These are phyloP conservation scores for Catunica adiposa DNA, from an alignment of 2,329 filamentous ascomycete genomes.

Conservation along the genomic window DNA sequence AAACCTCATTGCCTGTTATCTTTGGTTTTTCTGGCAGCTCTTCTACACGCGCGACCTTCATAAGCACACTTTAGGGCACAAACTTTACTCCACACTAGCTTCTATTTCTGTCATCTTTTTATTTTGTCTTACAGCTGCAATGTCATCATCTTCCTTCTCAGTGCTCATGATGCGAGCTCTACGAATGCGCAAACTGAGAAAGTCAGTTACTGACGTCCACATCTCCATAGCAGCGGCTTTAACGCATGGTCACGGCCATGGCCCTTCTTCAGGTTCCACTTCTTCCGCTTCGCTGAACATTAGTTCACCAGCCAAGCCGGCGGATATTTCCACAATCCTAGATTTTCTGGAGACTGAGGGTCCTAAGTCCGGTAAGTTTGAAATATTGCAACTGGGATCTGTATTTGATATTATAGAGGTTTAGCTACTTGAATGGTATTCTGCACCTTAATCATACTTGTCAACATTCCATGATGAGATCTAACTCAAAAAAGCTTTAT, in stretches of 20 bases:
- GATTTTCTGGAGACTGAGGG: constrained; percentile 5
- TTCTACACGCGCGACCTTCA: background rate
- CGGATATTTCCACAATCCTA: constrained; percentile 11
- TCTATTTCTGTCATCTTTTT: background rate
- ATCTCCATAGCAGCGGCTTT: constrained; percentile 11
- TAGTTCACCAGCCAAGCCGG: constrained; percentile 5
- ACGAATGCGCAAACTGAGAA: constrained; percentile 8
- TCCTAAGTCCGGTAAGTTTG: constrained; percentile 9
- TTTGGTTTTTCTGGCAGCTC: background rate
- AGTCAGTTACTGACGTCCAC: constrained; percentile 12
- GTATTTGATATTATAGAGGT: no score
- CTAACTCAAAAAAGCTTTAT: background rate
- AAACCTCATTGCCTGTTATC: background rate
- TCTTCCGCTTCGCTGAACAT: background rate
- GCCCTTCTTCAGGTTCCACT: background rate
- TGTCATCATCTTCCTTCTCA: constrained; percentile 5
- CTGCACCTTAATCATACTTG: no score
- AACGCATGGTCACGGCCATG: background rate
- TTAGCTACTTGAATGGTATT: no score
- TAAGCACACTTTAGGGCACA: background rate
- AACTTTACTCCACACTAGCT: background rate
- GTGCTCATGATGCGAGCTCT: constrained; percentile 7
- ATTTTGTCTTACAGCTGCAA: background rate
- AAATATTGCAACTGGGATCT: background rate
- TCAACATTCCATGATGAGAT: background rate